Evolutionary conservation across 768 basidiomycete species (phyloP), one percentile per base, ranked within the genome.

Genomic region (Podaxis sp.): DNA sequence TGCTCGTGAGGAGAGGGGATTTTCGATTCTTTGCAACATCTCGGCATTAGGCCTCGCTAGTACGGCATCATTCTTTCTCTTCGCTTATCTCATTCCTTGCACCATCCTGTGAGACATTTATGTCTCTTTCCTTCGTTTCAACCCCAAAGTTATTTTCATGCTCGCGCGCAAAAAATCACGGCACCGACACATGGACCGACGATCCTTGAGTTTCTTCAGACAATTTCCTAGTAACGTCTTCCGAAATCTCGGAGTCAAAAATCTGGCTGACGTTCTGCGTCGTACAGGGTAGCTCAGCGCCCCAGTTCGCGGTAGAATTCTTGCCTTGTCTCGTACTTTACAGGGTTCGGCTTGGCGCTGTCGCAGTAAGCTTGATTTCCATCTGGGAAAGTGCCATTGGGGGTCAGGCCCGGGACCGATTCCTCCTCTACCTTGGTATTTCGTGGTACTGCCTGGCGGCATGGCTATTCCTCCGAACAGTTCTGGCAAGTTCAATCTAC

Each of bases 371-470:
- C 38, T 12, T 7, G 12, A 46, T 29, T 49, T 25, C 29, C 49
- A 55, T 25, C 17, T 43, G 7, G 53, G 33, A 55, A 51, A 51
- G 17, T 46, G 6, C 29, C 19, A 3, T 47, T 55, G 25, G 57
- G 27, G 52, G 29, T n/a, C 52, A 27, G 59, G 8, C 33, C 27
- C 15, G 60, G 83, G 81, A 80, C 80, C 9, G 81, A 80, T 33
- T 83, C 82, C 69, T 81, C 82, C 64, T 81, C 82, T 47, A 79
- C 79, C 5, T 65, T 82, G 64, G 75, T 82, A 25, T 83, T 77
- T 65, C 75, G 82, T 25, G 80, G 83, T 62, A 77, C 79, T 36
- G 80, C 80, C 8, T 84, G 83, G 82, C 81, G 58, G 5, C 33
- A 33, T 33, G 73, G 40, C 22, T 47, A 7, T 51, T 50, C 19